Base-by-base conservation (phyloP, 2,329 filamentous ascomycete species). In the Penicillium sp. region DNA sequence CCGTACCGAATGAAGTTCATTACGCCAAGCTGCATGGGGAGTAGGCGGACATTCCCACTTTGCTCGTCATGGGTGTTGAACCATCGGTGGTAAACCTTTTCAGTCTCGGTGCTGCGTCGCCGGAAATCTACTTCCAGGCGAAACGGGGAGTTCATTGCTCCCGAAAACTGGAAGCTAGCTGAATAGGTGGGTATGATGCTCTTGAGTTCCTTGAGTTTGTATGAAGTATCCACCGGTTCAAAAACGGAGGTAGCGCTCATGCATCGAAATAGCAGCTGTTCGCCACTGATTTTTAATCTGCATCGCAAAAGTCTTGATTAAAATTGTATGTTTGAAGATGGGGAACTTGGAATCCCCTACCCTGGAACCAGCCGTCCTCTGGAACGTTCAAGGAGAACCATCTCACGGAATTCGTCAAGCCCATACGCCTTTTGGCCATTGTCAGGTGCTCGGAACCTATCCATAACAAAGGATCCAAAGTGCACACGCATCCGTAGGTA, bases 111-210 rank as follows among this genome's bases (percentile, higher is more conserved):
- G 14, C 49, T 19, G 11, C 45, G 31, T 27, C 27, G 29, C 11
- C 42, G 16, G 29, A 50, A 55, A 16, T 21, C 19, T 2, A 53
- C 46, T n/a, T 52, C 48, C 14, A 44, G 31, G n/a, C 44, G 60
- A 75, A 76, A 33, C 71, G 69, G 4, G 70, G 62, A 65, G 29
- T 70, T 64, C 16, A 68, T 59, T 5, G 56, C 52, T 3, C 65
- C 70, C 14, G 65, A 27, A 27, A 79, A 78, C 45, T 79, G 76
- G 48, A 79, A 76, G 37, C 71, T 75, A 2, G 75, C 75, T 2
- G 75, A 74, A 56, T 75, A 77, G 3, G 64, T 64, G 8, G 71
- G 71, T 22, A 71, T 68, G 8, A 66, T 60, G 9, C 62, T 49
- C 49, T 63, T 52, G 19, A 72, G 59, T 7, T 64, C 68, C 45